Percentiles rank a stretch among this genome's conserved stretches.
phyloP scores from a whole-genome alignment of 2,329 filamentous ascomycete species.

The Sporothrix luriei region DNA sequence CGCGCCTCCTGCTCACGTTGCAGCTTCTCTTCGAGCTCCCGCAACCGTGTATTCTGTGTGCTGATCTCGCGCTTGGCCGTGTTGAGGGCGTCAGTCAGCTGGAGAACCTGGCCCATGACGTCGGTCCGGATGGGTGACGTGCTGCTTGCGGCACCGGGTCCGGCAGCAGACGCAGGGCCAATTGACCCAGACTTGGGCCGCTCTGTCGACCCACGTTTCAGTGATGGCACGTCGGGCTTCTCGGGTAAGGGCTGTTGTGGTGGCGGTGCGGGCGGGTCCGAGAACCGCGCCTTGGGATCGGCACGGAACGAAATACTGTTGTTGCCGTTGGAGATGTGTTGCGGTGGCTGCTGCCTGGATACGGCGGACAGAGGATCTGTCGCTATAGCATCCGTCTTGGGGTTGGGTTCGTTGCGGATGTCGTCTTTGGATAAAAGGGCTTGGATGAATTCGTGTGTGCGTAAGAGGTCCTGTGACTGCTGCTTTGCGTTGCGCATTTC shows the following conservation, averaged over 20 bases:
- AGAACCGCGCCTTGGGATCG: conserved; percentile 82
- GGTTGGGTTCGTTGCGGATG: conserved; percentile 54
- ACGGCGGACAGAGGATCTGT: conserved; percentile 27
- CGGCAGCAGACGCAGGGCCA: neutral
- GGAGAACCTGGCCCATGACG: conserved; percentile 72
- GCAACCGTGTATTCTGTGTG: conserved; percentile 75
- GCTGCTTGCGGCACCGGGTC: conserved; percentile 41
- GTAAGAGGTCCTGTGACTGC: conserved; percentile 80
- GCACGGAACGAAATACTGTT: conserved; percentile 60
- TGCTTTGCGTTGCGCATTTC: conserved; percentile 90
- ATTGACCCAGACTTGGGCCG: conserved; percentile 61
- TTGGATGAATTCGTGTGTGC: conserved; percentile 80
- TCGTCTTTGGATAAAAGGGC: conserved; percentile 73
- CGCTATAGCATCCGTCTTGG: conserved; percentile 50
- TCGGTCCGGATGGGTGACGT: conserved; percentile 63
- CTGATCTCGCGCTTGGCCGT: conserved; percentile 85
- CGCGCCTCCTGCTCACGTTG: conserved; percentile 78
- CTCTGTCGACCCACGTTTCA: conserved; percentile 77
- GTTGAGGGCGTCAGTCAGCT: conserved; percentile 81
- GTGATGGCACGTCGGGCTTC: conserved; percentile 77
- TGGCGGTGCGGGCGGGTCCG: conserved; percentile 88
- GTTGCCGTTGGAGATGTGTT: conserved; percentile 54
- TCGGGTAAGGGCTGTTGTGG: conserved; percentile 92
- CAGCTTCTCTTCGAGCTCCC: conserved; percentile 77
- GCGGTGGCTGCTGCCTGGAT: conserved; percentile 30